Conservation (phyloP, 306 rosid genomes). For the Fragaria nilgerrensis region DNA sequence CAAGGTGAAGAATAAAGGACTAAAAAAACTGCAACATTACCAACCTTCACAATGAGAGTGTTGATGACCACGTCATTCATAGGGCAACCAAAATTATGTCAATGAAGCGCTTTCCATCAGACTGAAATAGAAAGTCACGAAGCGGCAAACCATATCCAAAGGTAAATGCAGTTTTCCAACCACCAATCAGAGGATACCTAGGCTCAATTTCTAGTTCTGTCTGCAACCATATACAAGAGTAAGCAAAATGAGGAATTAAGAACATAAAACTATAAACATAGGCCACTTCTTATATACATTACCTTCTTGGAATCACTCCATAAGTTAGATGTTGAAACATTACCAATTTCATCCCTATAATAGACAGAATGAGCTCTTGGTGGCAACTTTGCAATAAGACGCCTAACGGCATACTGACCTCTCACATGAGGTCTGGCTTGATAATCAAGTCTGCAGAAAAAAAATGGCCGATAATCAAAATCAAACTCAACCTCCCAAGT, state of each 20-base stretch:
- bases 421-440: conserved; percentile 74
- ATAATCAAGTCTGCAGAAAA: conserved; percentile 81
- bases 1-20: not conserved
- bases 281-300: not conserved
- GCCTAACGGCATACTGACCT: conserved; percentile 79
- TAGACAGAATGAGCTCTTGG: conserved; percentile 93
- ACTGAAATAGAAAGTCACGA: conserved; percentile 70
- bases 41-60: conserved; percentile 76
- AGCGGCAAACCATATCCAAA: conserved; percentile 94
- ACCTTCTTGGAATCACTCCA: conserved; percentile 97
- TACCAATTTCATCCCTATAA: conserved; percentile 94
- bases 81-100: conserved; percentile 82
- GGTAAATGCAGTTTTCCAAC: conserved; percentile 91
- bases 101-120: conserved; percentile 73
- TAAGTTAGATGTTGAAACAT: conserved; percentile 90
- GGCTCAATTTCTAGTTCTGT: conserved; percentile 88
- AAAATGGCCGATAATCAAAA: conserved; percentile 31
- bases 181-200: conserved; percentile 94
- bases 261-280: not conserved
- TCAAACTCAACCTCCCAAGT: conserved; percentile 2
- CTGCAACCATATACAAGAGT: conserved; percentile 42
- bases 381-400: conserved; percentile 85
- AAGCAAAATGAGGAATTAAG: conserved; percentile 20
- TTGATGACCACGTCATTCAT: conserved; percentile 76
- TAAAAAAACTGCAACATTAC: not conserved